Base-by-base conservation (phyloP, 768 basidiomycete genomes). In the Nidula microcarpa region DNA sequence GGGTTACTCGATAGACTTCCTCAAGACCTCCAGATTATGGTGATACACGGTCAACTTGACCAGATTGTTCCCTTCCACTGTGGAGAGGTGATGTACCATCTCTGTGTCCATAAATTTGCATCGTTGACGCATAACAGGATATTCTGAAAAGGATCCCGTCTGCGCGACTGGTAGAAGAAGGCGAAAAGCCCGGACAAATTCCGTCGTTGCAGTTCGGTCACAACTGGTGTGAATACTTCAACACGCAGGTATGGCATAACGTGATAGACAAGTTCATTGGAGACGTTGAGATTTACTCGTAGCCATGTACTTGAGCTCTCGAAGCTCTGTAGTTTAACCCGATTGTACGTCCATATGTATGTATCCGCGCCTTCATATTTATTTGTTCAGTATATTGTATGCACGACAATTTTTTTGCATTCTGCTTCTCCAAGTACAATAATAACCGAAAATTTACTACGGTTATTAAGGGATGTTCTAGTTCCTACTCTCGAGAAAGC, bases 21-120 rank as follows among this genome's bases (percentile, higher is more conserved):
- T 6, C 49, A 46, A 14, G 64, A 69, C 23, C 58, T 63, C n/a
- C 66, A 68, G 16, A 68, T 76, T 18, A 57, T 77, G 36, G 61
- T 76, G 30, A 65, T 76, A n/a, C 75, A 77, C 43, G 74, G 75
- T n/a, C 62, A 61, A 39, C 54, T 67, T 8, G 74, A 76, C 59
- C 58, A 62, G 49, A 60, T 74, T 6, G 63, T 74, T 37, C 73
- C 74, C 2, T 66, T 62, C 52, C 53, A 57, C 10, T 69, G 64
- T 53, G 69, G 66, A 17, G 57, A 65, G 57, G 71, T 69, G 23
- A 32, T 36, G 56, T 53, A 14, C 2, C 33, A 23, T 11, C 9
- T 6, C n/a, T 33, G 16, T 5, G 8, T 16, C 37, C 39, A 37
- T 11, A 51, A 18, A 48, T 11, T 8, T 46, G 33, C 41, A 30